Base-by-base conservation (phyloP, 345 rosid species). In the Populus simonii region DNA sequence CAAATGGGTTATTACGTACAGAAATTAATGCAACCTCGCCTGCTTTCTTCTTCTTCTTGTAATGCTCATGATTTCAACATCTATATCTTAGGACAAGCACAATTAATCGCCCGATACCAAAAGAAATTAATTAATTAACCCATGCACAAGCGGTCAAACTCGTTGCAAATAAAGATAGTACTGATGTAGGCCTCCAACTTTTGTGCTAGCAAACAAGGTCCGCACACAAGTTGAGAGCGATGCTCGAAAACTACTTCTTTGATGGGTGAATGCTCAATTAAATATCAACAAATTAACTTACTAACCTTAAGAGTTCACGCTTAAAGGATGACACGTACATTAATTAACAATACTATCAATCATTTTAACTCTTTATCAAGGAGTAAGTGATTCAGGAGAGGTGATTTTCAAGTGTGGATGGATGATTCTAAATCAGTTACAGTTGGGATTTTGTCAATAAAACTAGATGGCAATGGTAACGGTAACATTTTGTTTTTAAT, bases 111-210 rank as follows among this genome's bases (percentile, higher is more conserved):
- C 78, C 55, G 61, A 74, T 53, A 25, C 66, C 35, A 61, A n/a
- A 68, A 77, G 72, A 53, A 77, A 82, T 2, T 33, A 33, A 33
- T 41, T 41, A 41, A 41, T 10, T 11, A 41, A 41, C 12, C 45
- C 45, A 41, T 41, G 45, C 45, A 41, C 15, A 41, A 41, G 12
- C 3, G 33, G 83, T 85, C 80, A 72, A 82, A 80, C 74, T 59
- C 47, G 23, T 72, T 35, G 8, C 7, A n/a, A 4, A 25, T 25
- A 11, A 27, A 20, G 20, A 27, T 39, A 33, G 36, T 33, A 7
- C 59, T 22, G 70, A 47, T 45, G 61, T 65, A 45, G 77, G 77
- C 61, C 33, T 74, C 77, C 70, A 45, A 74, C 59, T 63, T n/a
- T 22, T 53, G 59, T 18, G 59, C 59, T 47, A 15, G 51, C 18